Percentiles rank a stretch among this genome's conserved stretches.
Conservation (phyloP, 139 green algal genomes). For the Trebouxia sp. region DNA sequence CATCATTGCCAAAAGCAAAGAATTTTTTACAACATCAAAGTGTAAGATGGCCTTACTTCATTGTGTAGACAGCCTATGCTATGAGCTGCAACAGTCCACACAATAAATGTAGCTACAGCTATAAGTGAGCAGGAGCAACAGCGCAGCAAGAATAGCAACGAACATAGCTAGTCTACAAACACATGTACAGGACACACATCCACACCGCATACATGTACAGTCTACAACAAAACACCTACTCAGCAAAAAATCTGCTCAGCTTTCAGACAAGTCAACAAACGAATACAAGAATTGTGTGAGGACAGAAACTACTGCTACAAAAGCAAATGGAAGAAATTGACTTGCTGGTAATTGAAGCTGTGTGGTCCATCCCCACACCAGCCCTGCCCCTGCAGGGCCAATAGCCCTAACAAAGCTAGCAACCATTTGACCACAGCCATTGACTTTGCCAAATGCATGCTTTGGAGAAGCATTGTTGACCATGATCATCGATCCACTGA, state of each 20-base stretch:
- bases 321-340: constrained; percentile 66
- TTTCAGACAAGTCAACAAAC: background rate
- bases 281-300: background rate
- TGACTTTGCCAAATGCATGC: constrained; percentile 60
- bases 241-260: background rate
- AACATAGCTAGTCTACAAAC: background rate
- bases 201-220: no score
- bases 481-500: constrained; percentile 63
- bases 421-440: constrained; percentile 69
- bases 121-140: no score
- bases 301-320: background rate
- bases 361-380: constrained; percentile 56
- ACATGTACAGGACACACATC: no score
- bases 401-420: constrained; percentile 53
- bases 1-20: no score
- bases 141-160: no score
- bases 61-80: no score
- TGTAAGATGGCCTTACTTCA: no score
- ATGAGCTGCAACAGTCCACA: no score
- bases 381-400: constrained; percentile 55
- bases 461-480: constrained; percentile 53
- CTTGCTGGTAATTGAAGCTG: constrained; percentile 41
- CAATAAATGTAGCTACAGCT: no score
- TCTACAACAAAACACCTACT: no score
- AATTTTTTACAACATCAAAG: no score